A percentile compares a stretch with the other conserved stretches of the same genome.
Conservation (phyloP, 2,329 filamentous ascomycete species). For the Septoria petroselini region DNA sequence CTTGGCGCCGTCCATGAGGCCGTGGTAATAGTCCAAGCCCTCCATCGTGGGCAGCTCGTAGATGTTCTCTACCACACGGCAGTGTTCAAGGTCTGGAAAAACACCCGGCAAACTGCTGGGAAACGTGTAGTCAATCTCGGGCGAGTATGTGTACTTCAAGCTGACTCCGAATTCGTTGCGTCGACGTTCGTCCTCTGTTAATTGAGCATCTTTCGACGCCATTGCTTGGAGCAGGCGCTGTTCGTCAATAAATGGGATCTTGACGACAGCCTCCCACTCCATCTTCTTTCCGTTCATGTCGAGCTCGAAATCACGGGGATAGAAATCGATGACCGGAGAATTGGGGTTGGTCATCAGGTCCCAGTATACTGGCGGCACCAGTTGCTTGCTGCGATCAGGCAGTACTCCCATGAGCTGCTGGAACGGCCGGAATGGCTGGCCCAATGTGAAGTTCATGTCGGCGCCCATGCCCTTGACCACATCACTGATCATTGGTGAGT, state of each 20-base stretch:
- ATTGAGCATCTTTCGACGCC: constrained; percentile 72
- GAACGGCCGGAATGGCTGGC: constrained; percentile 90
- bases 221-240: constrained; percentile 79
- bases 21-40: constrained; percentile 78
- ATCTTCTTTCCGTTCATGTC: constrained; percentile 99
- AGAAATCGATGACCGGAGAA: constrained; percentile 96
- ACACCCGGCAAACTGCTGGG: constrained; percentile 83
- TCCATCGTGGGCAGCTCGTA: constrained; percentile 93
- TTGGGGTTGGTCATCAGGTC: constrained; percentile 85
- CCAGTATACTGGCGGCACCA: constrained; percentile 84
- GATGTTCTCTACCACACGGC: constrained; percentile 91
- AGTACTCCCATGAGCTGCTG: constrained; percentile 98
- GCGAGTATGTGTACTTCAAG: constrained; percentile 85
- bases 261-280: constrained; percentile 99
- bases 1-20: constrained; percentile 78
- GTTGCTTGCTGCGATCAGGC: constrained; percentile 94
- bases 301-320: constrained; percentile 91
- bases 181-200: constrained; percentile 73
- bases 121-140: constrained; percentile 74
- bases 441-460: constrained; percentile 86
- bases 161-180: constrained; percentile 90
- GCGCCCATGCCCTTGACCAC: constrained; percentile 83
- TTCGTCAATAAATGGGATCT: constrained; percentile 98
- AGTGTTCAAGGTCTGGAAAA: constrained; percentile 83
- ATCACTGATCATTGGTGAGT: constrained; percentile 95